Percentiles rank a stretch among this genome's conserved stretches.
phyloP scores from a whole-genome alignment of 345 rosid species.

The Reutealis trisperma region DNA sequence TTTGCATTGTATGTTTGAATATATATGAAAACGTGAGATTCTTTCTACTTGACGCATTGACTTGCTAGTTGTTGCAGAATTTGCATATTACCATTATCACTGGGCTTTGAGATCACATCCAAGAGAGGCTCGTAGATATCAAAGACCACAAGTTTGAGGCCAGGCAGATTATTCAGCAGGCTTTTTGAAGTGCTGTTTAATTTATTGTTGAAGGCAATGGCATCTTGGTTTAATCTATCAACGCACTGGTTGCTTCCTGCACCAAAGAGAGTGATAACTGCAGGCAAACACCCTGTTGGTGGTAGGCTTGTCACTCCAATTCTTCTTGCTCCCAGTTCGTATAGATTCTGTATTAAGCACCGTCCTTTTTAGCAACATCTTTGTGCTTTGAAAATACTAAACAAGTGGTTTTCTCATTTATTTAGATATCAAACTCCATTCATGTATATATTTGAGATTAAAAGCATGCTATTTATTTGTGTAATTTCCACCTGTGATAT shows the following conservation, averaged over 20 bases:
- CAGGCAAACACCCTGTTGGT: constrained; percentile 88
- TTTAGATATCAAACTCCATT: not conserved
- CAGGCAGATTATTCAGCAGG: constrained; percentile 52
- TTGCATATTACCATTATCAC: constrained; percentile 54
- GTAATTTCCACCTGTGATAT: not conserved
- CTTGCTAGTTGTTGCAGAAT: constrained; percentile 18
- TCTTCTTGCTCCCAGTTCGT: constrained; percentile 73
- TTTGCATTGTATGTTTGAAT: not conserved
- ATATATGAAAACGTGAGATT: not conserved
- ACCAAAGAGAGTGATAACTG: constrained; percentile 80
- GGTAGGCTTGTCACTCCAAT: constrained; percentile 81
- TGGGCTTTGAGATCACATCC: constrained; percentile 64
- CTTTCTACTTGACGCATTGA: constrained; percentile 1
- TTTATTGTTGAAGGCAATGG: constrained; percentile 67
- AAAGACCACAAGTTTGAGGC: constrained; percentile 80
- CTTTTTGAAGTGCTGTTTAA: constrained; percentile 63
- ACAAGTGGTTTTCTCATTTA: not conserved
- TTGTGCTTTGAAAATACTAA: constrained; percentile 20
- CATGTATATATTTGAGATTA: not conserved
- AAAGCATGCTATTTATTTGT: not conserved
- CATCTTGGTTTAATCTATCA: constrained; percentile 66
- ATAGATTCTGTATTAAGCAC: constrained; percentile 59
- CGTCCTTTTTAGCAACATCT: constrained; percentile 3
- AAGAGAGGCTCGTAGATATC: constrained; percentile 75
- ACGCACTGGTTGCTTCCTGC: constrained; percentile 73